Evolutionary conservation across 1,139 yeast species (phyloP).

Genomic region (Geotrichum carabidarum): DNA sequence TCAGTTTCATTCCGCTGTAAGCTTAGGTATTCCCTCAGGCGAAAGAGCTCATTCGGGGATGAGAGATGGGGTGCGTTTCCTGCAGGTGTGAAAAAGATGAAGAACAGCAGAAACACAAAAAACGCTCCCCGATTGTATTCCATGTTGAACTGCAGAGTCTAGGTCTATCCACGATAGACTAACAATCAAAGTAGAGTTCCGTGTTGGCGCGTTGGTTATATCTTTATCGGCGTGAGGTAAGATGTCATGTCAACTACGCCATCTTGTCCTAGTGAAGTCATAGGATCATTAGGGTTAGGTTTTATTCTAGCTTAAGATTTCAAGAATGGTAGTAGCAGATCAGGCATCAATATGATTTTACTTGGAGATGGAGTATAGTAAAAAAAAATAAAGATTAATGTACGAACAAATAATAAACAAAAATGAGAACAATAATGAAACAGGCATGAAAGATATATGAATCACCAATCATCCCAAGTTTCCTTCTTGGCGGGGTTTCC

Average conservation of each 20-base stretch:
- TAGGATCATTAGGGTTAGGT: neutral
- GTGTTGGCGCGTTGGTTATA: too few relatives aligned
- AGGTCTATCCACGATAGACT: neutral
- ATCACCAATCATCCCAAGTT: conserved; percentile 19
- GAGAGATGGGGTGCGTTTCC: conserved; percentile 31
- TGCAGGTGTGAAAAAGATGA: conserved; percentile 30
- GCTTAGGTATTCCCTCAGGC: conserved; percentile 33
- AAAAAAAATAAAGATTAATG: neutral
- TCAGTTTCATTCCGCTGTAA: conserved; percentile 37
- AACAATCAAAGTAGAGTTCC: neutral
- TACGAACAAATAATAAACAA: neutral
- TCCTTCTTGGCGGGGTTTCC: conserved; percentile 35
- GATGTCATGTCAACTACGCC: neutral
- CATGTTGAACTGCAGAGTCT: conserved; percentile 20
- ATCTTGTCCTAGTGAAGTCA: neutral
- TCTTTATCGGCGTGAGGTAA: neutral
- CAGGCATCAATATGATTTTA: too few relatives aligned
- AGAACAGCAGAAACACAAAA: conserved; percentile 28
- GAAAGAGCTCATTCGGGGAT: conserved; percentile 32
- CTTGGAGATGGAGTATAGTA: too few relatives aligned
- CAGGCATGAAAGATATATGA: neutral
- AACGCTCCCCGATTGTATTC: conserved; percentile 28
- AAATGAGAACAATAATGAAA: neutral
- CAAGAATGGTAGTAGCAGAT: too few relatives aligned
- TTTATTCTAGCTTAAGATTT: too few relatives aligned